These are phyloP conservation scores for Cladosporium sp. DNA, from an alignment of 2,329 filamentous ascomycete species.

Conservation along the genomic window DNA sequence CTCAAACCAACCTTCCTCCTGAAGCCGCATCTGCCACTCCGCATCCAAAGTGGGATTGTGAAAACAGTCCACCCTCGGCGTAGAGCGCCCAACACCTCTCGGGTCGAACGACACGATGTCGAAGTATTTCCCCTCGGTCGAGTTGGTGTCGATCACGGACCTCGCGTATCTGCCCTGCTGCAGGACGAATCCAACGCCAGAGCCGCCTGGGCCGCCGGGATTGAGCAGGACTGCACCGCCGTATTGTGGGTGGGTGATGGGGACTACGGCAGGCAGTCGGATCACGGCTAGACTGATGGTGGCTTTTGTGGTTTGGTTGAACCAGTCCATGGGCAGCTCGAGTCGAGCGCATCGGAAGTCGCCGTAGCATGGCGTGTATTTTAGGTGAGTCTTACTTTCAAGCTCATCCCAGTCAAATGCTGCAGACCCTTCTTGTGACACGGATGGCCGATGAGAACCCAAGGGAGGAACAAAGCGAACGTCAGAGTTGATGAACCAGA, in stretches of 20 bases:
- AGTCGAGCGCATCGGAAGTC: slow-evolving; percentile 44
- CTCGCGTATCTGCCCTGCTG: slow-evolving; percentile 19
- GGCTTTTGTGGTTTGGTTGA: slow-evolving; percentile 27
- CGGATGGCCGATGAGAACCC: too few species aligned
- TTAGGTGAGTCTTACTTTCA: not conserved
- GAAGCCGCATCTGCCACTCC: slow-evolving; percentile 35
- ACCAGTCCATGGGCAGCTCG: slow-evolving; percentile 42
- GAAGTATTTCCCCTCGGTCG: slow-evolving; percentile 33
- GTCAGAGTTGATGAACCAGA: not conserved
- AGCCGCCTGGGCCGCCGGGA: slow-evolving; percentile 39
- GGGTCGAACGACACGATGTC: slow-evolving; percentile 45
- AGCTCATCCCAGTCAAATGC: slow-evolving; percentile 14
- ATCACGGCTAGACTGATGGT: slow-evolving; percentile 39
- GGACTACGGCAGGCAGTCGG: slow-evolving; percentile 39
- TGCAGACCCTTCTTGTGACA: too few species aligned
- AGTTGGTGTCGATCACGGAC: slow-evolving; percentile 25
- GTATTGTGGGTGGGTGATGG: slow-evolving; percentile 35
- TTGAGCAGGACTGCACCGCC: slow-evolving; percentile 38
- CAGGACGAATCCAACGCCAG: slow-evolving; percentile 32
- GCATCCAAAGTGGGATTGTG: slow-evolving; percentile 28
- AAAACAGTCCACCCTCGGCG: slow-evolving; percentile 35
- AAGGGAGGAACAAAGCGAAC: not conserved
- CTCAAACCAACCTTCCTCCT: slow-evolving; percentile 33
- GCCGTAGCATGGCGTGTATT: slow-evolving; percentile 5
- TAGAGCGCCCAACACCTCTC: slow-evolving; percentile 36